Base-by-base conservation (phyloP, 1,139 yeast species). In the Taiozyma onychis region DNA sequence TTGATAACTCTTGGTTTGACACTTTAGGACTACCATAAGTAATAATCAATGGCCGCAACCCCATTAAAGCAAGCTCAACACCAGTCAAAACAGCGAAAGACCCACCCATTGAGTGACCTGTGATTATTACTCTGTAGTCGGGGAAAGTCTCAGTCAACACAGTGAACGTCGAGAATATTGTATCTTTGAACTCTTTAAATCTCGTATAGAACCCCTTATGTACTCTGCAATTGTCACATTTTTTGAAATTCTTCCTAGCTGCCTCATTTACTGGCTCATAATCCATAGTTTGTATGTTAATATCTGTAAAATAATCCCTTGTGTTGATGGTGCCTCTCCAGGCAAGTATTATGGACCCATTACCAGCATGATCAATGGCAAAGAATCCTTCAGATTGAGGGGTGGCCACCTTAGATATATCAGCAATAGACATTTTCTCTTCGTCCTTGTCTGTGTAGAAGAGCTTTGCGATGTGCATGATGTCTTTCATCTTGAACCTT, bases 21-120 rank as follows among this genome's bases (percentile, higher is more conserved):
- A 85, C 71, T 54, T 77, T 78, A 0, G 91, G 90, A 22, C 80
- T 73, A 3, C 85, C 93, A 65, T 72, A 81, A 0, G 85, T 75
- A 11, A 83, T 66, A 1, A 85, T 77, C 45, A 77, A 65, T 0
- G 85, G 83, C 11, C 72, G 65, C 48, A 68, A 70, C 0, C 84
- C 87, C 63, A 77, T 59, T 10, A 80, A 57, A 48, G 74, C 72
- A 50, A 80, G 70, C 59, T 85, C 90, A 24, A 82, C 71, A 0
- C 87, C 90, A 14, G 80, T 71, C 45, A 86, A 68, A 7, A 74
- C 65, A 0, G 90, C 85, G 45, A 85, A 63, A 0, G 90, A 87
- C 0, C 85, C 93, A 1, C 93, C 93, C 46, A 85, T 64, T 0
- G 93, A 85, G 66, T 85, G 93, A 0, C 93, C 93, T 1, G 80